Conservation (phyloP, 352 stramenopile species). For the Pythium angustatum region DNA sequence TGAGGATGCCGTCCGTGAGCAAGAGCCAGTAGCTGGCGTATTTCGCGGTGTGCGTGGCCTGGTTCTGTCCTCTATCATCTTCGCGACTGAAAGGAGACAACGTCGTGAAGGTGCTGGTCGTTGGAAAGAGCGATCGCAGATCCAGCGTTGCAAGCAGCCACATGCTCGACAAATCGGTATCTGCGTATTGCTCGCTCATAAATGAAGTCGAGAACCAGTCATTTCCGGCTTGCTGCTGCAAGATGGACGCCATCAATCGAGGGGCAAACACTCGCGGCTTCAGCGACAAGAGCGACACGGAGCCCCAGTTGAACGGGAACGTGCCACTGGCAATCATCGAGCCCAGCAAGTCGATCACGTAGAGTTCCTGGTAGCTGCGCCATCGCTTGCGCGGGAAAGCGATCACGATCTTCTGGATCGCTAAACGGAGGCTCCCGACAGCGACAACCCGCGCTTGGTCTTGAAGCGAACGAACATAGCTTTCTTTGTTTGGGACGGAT, state of each 20-base stretch:
- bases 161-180: slow-evolving; percentile 52
- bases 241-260: slow-evolving; percentile 50
- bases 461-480: slow-evolving; percentile 1
- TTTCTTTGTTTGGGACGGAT: neutral
- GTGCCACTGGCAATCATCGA: slow-evolving; percentile 56
- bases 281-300: slow-evolving; percentile 35
- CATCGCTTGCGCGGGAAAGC: slow-evolving; percentile 39
- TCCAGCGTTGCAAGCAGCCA: slow-evolving; percentile 77
- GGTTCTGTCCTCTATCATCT: neutral
- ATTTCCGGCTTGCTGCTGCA: slow-evolving; percentile 62
- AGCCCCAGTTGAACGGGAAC: slow-evolving; percentile 64
- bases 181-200: slow-evolving; percentile 52
- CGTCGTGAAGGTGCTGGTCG: neutral
- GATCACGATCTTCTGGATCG: slow-evolving; percentile 60
- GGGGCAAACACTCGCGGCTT: slow-evolving; percentile 59
- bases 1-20: slow-evolving; percentile 68
- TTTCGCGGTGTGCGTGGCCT: neutral
- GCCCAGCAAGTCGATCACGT: slow-evolving; percentile 65
- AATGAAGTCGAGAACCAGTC: slow-evolving; percentile 72
- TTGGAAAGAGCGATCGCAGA: slow-evolving; percentile 34
- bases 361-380: slow-evolving; percentile 53
- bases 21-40: slow-evolving; percentile 73
- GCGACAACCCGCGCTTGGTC: slow-evolving; percentile 9
- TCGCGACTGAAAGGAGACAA: neutral
- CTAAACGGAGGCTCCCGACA: slow-evolving; percentile 35